Percentiles rank a stretch among this genome's conserved stretches.
These are phyloP conservation scores for Phytophthora idaei DNA, from an alignment of 352 stramenopile genomes.

Conservation along the genomic window DNA sequence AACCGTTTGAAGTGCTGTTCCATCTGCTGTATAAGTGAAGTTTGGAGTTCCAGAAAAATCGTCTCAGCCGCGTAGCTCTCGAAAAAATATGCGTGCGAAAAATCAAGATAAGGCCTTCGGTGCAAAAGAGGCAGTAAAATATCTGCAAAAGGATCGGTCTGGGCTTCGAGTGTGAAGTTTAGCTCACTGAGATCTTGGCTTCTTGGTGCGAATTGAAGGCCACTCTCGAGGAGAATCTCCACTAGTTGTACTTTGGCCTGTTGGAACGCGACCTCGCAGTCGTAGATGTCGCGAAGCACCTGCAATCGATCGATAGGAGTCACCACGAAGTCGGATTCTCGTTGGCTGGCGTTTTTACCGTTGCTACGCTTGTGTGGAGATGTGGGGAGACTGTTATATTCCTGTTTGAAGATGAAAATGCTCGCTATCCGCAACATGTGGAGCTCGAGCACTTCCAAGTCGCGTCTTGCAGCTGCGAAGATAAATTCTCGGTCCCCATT, in stretches of 20 bases:
- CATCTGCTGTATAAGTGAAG: conserved; percentile 39
- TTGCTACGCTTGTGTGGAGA: conserved; percentile 12
- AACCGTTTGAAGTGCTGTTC: conserved; percentile 33
- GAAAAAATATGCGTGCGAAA: conserved; percentile 60
- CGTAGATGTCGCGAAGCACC: conserved; percentile 61
- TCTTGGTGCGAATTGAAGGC: conserved; percentile 22
- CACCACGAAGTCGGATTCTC: conserved; percentile 4
- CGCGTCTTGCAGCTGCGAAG: conserved; percentile 42
- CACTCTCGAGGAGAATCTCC: conserved; percentile 35
- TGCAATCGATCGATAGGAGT: conserved; percentile 57
- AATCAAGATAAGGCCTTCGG: conserved; percentile 49
- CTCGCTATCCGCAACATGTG: conserved; percentile 53
- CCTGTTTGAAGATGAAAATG: conserved; percentile 57
- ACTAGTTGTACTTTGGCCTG: conserved; percentile 48
- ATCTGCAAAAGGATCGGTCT: conserved; percentile 11
- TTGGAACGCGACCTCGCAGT: conserved; percentile 52
- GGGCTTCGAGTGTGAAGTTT: conserved; percentile 1
- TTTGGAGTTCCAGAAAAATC: conserved; percentile 53
- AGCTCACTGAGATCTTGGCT: conserved; percentile 15
- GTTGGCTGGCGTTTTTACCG: neutral
- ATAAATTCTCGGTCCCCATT: conserved; percentile 37
- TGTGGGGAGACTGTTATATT: conserved; percentile 37
- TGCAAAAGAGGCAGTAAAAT: conserved; percentile 34
- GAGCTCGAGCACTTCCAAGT: conserved; percentile 49
- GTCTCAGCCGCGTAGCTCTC: conserved; percentile 62